Evolutionary conservation across 352 stramenopile genomes (phyloP).

Genomic region (Phytophthora brassicae): DNA sequence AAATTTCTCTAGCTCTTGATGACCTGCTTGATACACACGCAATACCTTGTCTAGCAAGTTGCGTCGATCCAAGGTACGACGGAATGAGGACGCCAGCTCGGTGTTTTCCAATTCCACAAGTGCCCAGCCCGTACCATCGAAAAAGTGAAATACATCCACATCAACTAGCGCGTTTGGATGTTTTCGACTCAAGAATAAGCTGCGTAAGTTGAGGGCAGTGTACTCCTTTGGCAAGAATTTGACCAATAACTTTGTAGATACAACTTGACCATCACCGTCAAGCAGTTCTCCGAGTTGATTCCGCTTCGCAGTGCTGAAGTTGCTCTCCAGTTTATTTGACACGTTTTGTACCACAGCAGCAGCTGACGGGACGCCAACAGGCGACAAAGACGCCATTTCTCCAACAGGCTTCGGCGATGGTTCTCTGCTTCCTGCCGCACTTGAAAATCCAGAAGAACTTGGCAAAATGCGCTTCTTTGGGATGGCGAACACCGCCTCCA

Average conservation of each 20-base stretch:
- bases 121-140: slow-evolving; percentile 71
- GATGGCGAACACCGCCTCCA: slow-evolving; percentile 75
- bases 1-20: slow-evolving; percentile 68
- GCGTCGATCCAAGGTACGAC: slow-evolving; percentile 60
- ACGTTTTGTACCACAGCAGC: not conserved
- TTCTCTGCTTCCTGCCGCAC: slow-evolving; percentile 33
- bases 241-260: slow-evolving; percentile 69
- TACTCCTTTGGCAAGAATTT: slow-evolving; percentile 65
- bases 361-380: slow-evolving; percentile 17
- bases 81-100: slow-evolving; percentile 47
- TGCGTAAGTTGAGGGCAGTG: slow-evolving; percentile 39
- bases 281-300: slow-evolving; percentile 42
- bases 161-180: slow-evolving; percentile 42
- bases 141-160: slow-evolving; percentile 74
- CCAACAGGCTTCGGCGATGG: slow-evolving; percentile 34
- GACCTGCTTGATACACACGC: slow-evolving; percentile 56
- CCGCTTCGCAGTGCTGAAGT: slow-evolving; percentile 22
- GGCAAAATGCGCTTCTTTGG: slow-evolving; percentile 54
- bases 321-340: slow-evolving; percentile 14
- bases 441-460: slow-evolving; percentile 17
- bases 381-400: slow-evolving; percentile 24
- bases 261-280: slow-evolving; percentile 46
- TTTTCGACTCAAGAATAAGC: slow-evolving; percentile 47
- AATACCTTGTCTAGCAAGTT: slow-evolving; percentile 51
- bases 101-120: slow-evolving; percentile 65